Evolutionary conservation across 2,329 filamentous ascomycete species (phyloP), one percentile per base, ranked within the genome.

Genomic region (Monosporascus sp.): DNA sequence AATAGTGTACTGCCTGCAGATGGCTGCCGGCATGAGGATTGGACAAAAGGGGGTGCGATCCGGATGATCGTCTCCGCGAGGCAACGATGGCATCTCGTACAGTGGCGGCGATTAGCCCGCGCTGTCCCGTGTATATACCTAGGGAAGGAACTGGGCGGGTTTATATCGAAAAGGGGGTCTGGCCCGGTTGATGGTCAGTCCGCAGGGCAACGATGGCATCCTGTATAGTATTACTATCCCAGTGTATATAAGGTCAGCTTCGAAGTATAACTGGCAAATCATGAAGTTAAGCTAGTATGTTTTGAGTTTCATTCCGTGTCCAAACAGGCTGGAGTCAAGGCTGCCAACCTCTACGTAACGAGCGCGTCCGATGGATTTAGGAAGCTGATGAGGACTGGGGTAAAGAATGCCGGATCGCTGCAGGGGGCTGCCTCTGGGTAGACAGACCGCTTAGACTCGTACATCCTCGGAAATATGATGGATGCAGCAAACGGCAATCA

Each of bases 21-120:
- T n/a, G 3, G 22, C 25, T 17, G 22, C 43, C 7, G 6, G 24
- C n/a, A 8, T 27, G 9, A 22, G 43, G 43, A 25, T 49, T 53
- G 44, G 52, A 27, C 37, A 55, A 50, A 25, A 45, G 49, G 59
- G 60, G 58, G 55, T 61, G 37, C 58, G 54, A 52, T 51, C 57
- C 43, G 37, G 47, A 39, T 54, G 52, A 49, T 56, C 55, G 52
- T 55, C 17, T 57, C 57, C 56, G 56, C 61, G 58, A 58, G 60
- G 60, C 54, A 63, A 62, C 60, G 61, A 64, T 63, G 61, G 62
- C 61, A 64, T 65, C 62, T 58, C 61, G 61, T 59, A 62, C 58
- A 54, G 35, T 37, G 18, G n/a, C 18, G 9, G 39, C 18, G 7
- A 24, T 17, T 27, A 43, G 48, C 25, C n/a, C 43, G 15, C 22